phyloP scores from a whole-genome alignment of 2,329 filamentous ascomycete genomes.

The Talaromyces sp. region DNA sequence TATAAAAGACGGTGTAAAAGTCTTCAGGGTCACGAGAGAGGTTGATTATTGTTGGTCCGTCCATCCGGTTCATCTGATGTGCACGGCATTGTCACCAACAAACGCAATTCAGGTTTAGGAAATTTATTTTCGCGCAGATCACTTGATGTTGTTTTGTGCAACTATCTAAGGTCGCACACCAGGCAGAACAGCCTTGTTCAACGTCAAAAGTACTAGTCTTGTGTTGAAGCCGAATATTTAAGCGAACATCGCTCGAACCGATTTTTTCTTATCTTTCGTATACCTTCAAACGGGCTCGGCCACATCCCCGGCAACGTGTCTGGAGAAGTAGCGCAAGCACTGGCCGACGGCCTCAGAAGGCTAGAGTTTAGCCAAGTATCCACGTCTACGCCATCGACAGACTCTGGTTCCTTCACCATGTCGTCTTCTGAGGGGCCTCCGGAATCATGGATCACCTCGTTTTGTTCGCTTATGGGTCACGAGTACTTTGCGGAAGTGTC shows the following conservation, averaged over 20 bases:
- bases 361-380: conserved; percentile 43
- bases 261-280: neutral
- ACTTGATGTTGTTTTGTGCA: neutral
- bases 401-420: conserved; percentile 38
- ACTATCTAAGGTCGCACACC: neutral
- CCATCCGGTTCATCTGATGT: neutral
- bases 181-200: neutral
- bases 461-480: conserved; percentile 90
- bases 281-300: conserved; percentile 10
- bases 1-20: neutral
- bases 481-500: conserved; percentile 99
- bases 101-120: neutral
- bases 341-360: conserved; percentile 45
- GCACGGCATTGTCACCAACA: neutral
- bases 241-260: neutral
- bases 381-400: conserved; percentile 37
- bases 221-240: neutral
- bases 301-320: conserved; percentile 38
- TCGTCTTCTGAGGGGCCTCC: conserved; percentile 46
- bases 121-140: neutral
- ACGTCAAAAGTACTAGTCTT: neutral
- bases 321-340: conserved; percentile 40
- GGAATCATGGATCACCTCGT: conserved; percentile 97
- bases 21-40: neutral
- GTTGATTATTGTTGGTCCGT: neutral